Conservation (phyloP, 352 stramenopile species). For the Phytophthora pluvialis region DNA sequence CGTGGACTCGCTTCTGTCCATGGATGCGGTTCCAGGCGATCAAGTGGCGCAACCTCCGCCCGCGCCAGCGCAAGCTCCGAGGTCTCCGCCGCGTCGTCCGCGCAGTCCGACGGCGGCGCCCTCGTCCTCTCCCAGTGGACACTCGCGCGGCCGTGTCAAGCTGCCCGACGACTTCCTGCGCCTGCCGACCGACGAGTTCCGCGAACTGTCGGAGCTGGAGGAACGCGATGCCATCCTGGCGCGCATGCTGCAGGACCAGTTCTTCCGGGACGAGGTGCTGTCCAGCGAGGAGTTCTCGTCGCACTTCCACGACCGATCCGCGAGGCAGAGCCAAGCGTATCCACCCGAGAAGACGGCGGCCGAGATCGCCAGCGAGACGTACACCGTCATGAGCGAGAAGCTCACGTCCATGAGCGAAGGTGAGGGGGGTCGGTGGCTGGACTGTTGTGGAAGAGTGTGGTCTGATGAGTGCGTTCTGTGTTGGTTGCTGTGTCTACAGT, state of each 20-base stretch:
- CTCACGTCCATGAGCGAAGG: slow-evolving; percentile 83
- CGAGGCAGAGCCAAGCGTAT: slow-evolving; percentile 25
- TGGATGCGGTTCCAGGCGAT: slow-evolving; percentile 51
- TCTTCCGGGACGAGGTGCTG: slow-evolving; percentile 80
- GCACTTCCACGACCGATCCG: slow-evolving; percentile 59
- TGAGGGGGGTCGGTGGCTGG: not conserved
- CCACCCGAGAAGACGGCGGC: slow-evolving; percentile 67
- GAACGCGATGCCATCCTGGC: slow-evolving; percentile 73
- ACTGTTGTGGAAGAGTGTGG: not conserved
- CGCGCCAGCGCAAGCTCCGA: slow-evolving; percentile 22
- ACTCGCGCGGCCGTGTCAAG: slow-evolving; percentile 34
- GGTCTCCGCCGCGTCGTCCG: slow-evolving; percentile 13
- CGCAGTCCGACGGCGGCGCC: slow-evolving; percentile 17
- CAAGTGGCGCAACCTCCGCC: slow-evolving; percentile 9
- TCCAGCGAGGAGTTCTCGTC: slow-evolving; percentile 74
- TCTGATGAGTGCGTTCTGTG: slow-evolving; percentile 8
- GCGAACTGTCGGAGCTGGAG: slow-evolving; percentile 66
- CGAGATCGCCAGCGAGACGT: slow-evolving; percentile 79
- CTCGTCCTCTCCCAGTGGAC: slow-evolving; percentile 20
- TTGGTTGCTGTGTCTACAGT: slow-evolving; percentile 37
- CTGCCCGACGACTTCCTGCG: slow-evolving; percentile 80
- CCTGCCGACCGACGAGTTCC: slow-evolving; percentile 43
- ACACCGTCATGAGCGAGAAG: slow-evolving; percentile 70
- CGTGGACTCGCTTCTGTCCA: slow-evolving; percentile 74
- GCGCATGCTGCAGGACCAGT: slow-evolving; percentile 85